phyloP scores from a whole-genome alignment of 2,329 filamentous ascomycete species.

The Fusarium zealandicum region DNA sequence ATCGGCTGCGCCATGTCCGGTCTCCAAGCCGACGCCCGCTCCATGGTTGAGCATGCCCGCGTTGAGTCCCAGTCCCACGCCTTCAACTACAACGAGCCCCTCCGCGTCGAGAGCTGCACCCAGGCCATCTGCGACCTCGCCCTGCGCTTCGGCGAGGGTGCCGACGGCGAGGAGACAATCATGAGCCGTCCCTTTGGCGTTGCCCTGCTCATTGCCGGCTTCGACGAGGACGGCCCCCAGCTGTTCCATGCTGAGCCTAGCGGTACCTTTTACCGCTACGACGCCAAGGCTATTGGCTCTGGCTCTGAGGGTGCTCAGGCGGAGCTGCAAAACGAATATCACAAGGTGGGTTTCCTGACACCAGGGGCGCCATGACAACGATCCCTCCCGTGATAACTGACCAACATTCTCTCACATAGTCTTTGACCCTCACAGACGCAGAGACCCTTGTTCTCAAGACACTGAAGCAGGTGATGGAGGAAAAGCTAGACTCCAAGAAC shows the following conservation, averaged over 20 bases:
- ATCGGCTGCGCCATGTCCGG: conserved; percentile 99
- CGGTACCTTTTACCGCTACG: conserved; percentile 98
- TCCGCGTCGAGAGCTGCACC: conserved; percentile 96
- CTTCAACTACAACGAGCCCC: conserved; percentile 96
- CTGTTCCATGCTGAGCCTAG: conserved; percentile 98
- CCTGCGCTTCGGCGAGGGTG: conserved; percentile 94
- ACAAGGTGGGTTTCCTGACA: conserved; percentile 67
- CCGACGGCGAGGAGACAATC: conserved; percentile 97
- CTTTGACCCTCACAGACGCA: conserved; percentile 88
- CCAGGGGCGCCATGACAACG: neutral
- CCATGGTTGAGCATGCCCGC: conserved; percentile 97
- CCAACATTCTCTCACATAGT: conserved; percentile 55
- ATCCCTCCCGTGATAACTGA: neutral
- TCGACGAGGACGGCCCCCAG: conserved; percentile 95
- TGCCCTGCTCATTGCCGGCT: conserved; percentile 93
- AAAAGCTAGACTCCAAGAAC: conserved; percentile 99
- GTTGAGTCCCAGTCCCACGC: conserved; percentile 97
- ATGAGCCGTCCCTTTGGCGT: conserved; percentile 98
- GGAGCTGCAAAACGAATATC: conserved; percentile 97
- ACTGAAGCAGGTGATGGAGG: conserved; percentile 99
- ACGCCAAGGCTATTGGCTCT: conserved; percentile 97
- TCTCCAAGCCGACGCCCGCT: conserved; percentile 94
- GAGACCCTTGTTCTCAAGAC: conserved; percentile 97
- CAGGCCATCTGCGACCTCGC: conserved; percentile 98
- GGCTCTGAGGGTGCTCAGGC: conserved; percentile 97